Evolutionary conservation across 2,329 filamentous ascomycete species (phyloP), one percentile per base, ranked within the genome.

Genomic region (Fusarium caatingaense): DNA sequence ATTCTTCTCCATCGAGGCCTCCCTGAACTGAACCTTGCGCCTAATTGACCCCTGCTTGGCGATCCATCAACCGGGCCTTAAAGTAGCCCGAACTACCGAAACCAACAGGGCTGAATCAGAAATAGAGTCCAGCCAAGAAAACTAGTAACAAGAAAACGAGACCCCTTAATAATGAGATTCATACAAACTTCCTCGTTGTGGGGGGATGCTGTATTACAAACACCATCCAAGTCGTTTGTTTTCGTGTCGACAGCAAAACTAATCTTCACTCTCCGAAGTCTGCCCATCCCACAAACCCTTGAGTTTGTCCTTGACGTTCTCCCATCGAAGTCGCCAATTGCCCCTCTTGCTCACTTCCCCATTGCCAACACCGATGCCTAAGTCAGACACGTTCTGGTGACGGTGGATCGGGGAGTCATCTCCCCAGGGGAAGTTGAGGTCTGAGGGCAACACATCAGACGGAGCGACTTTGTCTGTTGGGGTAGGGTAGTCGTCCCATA

Each of bases 341-440:
- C 47, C 25, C 41, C 54, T 64, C 44, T 56, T 50, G 18, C 41
- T 48, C 27, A 60, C 37, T 27, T 59, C 63, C 23, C 57, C 68
- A 21, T 60, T 44, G 20, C 49, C 51, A 23, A 71, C 60, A 23
- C 74, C 76, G n/a, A 71, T 56, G 30, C 69, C 62, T 6, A 77
- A 69, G n/a, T 69, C 68, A 10, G 72, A 73, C 49, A 75, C 69
- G 55, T 78, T 77, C 30, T 76, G 75, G 51, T 80, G 78, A 8
- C 79, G 78, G 62, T 81, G 79, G 34, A 78, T 60, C 2, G 79
- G 79, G 40, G 76, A 79, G 64, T 76, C 73, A 30, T 76, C 78
- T 13, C 78, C 80, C 80, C 80, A 81, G 3, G 80, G 79, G 27
- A 74, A 80, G 60, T 79, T 77, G 18, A 77, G 73, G 30, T 78